A percentile compares a stretch with the other conserved stretches of the same genome.
Evolutionary conservation across 257 asterid genomes (phyloP).

Genomic region (Scutellaria baicalensis): DNA sequence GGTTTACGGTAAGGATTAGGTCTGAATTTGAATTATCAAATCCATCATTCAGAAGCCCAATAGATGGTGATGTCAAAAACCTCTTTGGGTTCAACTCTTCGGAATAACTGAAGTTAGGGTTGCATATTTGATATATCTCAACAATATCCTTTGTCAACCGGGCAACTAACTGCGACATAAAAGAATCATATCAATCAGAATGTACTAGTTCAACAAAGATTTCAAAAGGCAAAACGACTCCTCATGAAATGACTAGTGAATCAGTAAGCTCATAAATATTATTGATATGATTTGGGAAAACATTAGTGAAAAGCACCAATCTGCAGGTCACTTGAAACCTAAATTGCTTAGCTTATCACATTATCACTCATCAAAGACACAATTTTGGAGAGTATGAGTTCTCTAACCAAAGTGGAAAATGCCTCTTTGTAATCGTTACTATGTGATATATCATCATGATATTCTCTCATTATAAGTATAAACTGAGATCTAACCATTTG

Average conservation of each 20-base stretch:
- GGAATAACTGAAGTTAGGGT: slow-evolving; percentile 72
- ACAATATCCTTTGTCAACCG: slow-evolving; percentile 87
- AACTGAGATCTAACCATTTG: neutral
- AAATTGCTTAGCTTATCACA: neutral
- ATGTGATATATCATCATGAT: neutral
- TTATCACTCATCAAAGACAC: neutral
- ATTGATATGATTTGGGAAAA: neutral
- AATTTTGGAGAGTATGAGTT: neutral
- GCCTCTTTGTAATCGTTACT: neutral
- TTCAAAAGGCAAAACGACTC: slow-evolving; percentile 5
- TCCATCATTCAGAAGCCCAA: slow-evolving; percentile 83
- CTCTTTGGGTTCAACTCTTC: slow-evolving; percentile 83
- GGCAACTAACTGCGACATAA: slow-evolving; percentile 69
- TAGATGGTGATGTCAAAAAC: slow-evolving; percentile 91
- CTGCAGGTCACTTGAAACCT: neutral
- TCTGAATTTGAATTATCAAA: slow-evolving; percentile 87
- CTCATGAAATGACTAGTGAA: neutral
- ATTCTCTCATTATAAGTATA: neutral
- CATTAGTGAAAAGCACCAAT: neutral
- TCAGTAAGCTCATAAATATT: slow-evolving; percentile 1
- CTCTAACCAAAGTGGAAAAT: neutral
- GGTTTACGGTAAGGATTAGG: slow-evolving; percentile 77
- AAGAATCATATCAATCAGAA: slow-evolving; percentile 7
- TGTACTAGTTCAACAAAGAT: slow-evolving; percentile 6
- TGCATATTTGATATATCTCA: slow-evolving; percentile 82